Evolutionary conservation across 2,329 filamentous ascomycete species (phyloP), one percentile per base, ranked within the genome.

Genomic region (Aspergillus chevalieri): DNA sequence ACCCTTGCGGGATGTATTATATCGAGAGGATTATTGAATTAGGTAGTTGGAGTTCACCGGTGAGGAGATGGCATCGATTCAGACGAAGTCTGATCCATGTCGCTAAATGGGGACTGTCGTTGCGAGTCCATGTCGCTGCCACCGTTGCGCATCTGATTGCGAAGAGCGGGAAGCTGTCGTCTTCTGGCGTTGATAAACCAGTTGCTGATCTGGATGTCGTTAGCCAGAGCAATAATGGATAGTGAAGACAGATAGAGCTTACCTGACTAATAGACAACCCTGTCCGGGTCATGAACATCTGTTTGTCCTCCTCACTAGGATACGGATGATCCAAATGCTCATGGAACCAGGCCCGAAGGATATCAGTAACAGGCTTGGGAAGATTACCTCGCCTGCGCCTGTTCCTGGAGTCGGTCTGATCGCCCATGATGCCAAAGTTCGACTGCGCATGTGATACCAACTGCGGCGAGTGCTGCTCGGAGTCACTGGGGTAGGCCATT

Each of bases 301-400:
- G 82, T 69, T 95, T 94, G 71, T 94, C 86, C 54, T 94, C 88
- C 67, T 94, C 88, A 4, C 84, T 90, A 1, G 89, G 89, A 65
- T 95, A 95, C 0, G 89, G 89, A 62, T 93, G 89, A 52, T 83
- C 77, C 6, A 90, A 69, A 66, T 93, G 86, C n/a, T 78, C 77
- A 46, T 84, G 71, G 57, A 94, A 91, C 90, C 90, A 95, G 0
- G 81, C 75, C 47, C 87, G 82, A 38, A 95, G 75, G 57, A 87
- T 84, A 64, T 91, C 87, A 0, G 89, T 95, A 0, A 89, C 88
- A 48, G 90, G 86, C 64, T 94, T 94, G n/a, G 90, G 90, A 3
- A 95, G 76, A 62, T 95, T 95, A 1, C 90, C 90, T 36, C 90
- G 79, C 47, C 89, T 78, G 65, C 77, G 74, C 60, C 78, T 79